These are phyloP conservation scores for Pontederia paniculata DNA, from an alignment of 176 grass and related monocot genomes.

Conservation along the genomic window DNA sequence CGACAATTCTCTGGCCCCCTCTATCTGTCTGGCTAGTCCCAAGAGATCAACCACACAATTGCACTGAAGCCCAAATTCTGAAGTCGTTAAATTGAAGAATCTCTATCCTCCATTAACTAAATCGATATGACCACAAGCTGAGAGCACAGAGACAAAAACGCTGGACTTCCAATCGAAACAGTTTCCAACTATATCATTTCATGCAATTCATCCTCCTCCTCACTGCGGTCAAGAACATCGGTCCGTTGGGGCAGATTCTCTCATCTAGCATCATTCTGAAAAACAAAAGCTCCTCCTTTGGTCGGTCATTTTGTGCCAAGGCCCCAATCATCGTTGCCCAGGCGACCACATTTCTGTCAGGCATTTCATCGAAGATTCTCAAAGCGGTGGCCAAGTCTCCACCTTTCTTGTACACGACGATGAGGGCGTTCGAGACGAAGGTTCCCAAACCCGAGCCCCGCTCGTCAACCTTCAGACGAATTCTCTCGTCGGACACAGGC, in stretches of 20 bases:
- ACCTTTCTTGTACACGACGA: slow-evolving; percentile 14
- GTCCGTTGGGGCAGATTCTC: slow-evolving; percentile 12
- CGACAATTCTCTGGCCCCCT: slow-evolving; percentile 19
- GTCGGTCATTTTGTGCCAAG: slow-evolving; percentile 9
- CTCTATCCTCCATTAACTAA: slow-evolving; percentile 13
- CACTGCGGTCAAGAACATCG: slow-evolving; percentile 21
- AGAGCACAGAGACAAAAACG: slow-evolving; percentile 19
- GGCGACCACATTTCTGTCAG: slow-evolving; percentile 14
- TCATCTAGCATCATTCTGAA: slow-evolving; percentile 11
- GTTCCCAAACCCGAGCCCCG: no score
- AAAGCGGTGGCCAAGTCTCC: slow-evolving; percentile 3
- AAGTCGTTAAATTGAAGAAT: slow-evolving; percentile 20
- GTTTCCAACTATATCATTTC: not conserved
- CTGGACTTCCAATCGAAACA: slow-evolving; percentile 4
- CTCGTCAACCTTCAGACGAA: no score
- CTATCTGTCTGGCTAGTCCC: slow-evolving; percentile 15
- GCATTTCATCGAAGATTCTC: slow-evolving; percentile 16
- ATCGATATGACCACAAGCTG: slow-evolving; percentile 18
- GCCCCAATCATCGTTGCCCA: slow-evolving; percentile 17
- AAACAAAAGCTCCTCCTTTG: slow-evolving; percentile 1
- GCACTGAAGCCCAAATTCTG: slow-evolving; percentile 14
- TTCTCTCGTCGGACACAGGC: slow-evolving; percentile 10
- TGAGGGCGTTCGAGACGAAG: slow-evolving; percentile 18
- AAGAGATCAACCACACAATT: slow-evolving; percentile 23
- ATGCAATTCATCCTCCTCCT: slow-evolving; percentile 5